Conservation (phyloP, 192 early-diverging fungal genomes). For the Gamsiella multidivaricata region DNA sequence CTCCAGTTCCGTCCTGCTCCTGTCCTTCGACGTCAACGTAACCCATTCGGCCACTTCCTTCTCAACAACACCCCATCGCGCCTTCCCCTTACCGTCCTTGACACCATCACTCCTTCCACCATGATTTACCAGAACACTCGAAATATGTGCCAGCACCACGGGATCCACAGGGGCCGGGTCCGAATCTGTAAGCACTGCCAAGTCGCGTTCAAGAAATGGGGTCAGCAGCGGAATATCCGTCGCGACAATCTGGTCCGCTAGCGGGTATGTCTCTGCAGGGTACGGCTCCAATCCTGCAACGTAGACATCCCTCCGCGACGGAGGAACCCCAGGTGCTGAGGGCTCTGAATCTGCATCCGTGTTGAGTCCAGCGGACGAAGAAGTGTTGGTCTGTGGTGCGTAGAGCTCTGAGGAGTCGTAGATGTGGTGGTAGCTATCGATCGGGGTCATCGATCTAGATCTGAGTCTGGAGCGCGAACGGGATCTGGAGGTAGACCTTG, state of each 20-base stretch:
- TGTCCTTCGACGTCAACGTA: background rate
- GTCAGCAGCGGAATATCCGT: conserved; percentile 8
- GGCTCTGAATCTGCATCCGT: too few relatives aligned
- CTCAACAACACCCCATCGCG: conserved; percentile 6
- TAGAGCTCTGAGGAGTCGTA: conserved; percentile 9
- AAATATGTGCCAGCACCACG: conserved; percentile 21
- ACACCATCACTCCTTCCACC: background rate
- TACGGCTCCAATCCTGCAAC: conserved; percentile 13
- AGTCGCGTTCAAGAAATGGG: conserved; percentile 27
- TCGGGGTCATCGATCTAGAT: conserved; percentile 32
- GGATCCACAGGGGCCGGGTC: background rate
- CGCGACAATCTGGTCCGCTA: conserved; percentile 12
- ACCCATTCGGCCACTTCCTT: conserved; percentile 22
- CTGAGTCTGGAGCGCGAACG: conserved; percentile 9
- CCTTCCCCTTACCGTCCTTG: background rate
- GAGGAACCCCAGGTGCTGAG: background rate
- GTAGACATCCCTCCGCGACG: conserved; percentile 21
- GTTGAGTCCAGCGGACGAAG: background rate
- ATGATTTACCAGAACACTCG: conserved; percentile 3
- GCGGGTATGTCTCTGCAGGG: conserved; percentile 6
- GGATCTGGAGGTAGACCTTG: conserved; percentile 7
- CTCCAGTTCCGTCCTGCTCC: background rate
- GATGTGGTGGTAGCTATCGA: conserved; percentile 32
- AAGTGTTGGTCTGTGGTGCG: background rate
- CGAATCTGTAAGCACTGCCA: conserved; percentile 23